phyloP scores from a whole-genome alignment of 164 flowering plant genomes.

The Magnolia officinalis region DNA sequence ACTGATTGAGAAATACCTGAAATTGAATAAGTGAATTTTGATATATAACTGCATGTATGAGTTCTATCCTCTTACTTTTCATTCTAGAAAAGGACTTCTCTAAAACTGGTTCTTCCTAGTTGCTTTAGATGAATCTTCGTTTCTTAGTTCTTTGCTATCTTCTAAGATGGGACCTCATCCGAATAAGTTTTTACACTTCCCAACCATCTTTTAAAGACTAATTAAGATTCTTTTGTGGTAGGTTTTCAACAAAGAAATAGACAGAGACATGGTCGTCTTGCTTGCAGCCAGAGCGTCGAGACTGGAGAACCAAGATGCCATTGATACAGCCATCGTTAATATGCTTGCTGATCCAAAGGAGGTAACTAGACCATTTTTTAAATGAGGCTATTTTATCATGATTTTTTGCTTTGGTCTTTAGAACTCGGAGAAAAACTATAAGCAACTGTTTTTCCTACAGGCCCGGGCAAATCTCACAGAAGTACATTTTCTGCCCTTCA shows the following conservation, averaged over 20 bases:
- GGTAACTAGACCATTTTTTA: conserved; percentile 32
- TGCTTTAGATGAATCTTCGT: no score
- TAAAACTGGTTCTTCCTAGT: no score
- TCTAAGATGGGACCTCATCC: no score
- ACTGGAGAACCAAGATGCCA: conserved; percentile 88
- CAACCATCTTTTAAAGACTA: not conserved
- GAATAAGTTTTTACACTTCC: not conserved
- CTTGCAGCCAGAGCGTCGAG: conserved; percentile 88
- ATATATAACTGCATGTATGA: no score
- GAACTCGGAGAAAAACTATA: not conserved
- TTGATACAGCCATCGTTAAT: conserved; percentile 72
- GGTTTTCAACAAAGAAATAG: conserved; percentile 66
- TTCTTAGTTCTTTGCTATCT: no score
- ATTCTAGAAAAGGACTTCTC: no score
- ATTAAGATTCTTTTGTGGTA: conserved; percentile 15
- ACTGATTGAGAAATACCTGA: no score
- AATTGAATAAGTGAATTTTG: no score
- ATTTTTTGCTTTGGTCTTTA: not conserved
- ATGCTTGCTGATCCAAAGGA: conserved; percentile 93
- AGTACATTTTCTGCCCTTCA: conserved; percentile 86
- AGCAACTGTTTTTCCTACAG: conserved; percentile 24
- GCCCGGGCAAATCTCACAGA: conserved; percentile 74
- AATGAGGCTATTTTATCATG: not conserved
- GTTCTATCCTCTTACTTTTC: no score
- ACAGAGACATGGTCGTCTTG: conserved; percentile 58